Evolutionary conservation across 2,329 filamentous ascomycete species (phyloP).

Genomic region (Penicillium polonicum): DNA sequence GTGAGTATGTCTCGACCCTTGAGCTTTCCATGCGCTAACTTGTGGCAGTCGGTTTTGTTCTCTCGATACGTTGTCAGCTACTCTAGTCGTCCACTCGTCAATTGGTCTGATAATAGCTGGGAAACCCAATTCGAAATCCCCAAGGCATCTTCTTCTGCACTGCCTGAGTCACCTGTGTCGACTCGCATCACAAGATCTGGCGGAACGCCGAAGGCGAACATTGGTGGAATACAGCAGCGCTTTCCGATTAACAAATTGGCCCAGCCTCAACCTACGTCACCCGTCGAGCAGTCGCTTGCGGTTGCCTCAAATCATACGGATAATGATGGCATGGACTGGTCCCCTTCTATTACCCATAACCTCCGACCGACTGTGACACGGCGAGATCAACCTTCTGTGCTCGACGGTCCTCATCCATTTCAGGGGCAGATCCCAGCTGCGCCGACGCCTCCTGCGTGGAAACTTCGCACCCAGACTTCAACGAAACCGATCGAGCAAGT

Average conservation of each 20-base stretch:
- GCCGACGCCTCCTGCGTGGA: constrained; percentile 42
- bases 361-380: constrained; percentile 34
- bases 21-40: constrained; percentile 21
- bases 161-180: constrained; percentile 14
- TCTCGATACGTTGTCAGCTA: constrained; percentile 42
- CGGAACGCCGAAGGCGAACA: constrained; percentile 15
- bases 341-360: constrained; percentile 43
- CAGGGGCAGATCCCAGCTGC: constrained; percentile 44
- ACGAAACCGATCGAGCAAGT: constrained; percentile 38
- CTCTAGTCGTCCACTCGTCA: constrained; percentile 43
- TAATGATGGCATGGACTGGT: constrained; percentile 52
- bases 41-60: constrained; percentile 35
- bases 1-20: constrained; percentile 25
- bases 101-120: constrained; percentile 42
- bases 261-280: constrained; percentile 25
- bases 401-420: constrained; percentile 43
- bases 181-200: constrained; percentile 12
- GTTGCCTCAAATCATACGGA: constrained; percentile 41
- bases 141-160: constrained; percentile 18
- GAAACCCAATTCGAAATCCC: constrained; percentile 26
- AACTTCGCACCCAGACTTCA: constrained; percentile 34
- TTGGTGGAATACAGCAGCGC: constrained; percentile 21
- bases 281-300: constrained; percentile 21
- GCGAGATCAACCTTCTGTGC: constrained; percentile 30
- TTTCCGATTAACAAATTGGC: constrained; percentile 46